phyloP scores from a whole-genome alignment of 768 basidiomycete species.

The Lentinus tigrinus region DNA sequence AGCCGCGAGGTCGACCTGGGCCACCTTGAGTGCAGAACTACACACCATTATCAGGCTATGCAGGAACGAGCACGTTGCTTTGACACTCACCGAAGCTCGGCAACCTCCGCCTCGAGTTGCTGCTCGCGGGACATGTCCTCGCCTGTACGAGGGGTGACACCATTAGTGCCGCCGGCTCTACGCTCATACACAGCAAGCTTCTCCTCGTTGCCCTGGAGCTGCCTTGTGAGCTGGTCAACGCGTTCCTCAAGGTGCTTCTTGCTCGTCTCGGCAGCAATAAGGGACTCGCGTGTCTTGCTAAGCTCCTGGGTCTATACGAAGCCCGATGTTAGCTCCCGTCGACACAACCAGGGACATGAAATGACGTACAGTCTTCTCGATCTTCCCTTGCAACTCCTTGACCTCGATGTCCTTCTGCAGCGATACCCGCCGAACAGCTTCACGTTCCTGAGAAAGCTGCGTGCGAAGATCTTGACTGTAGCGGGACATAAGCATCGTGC shows the following conservation, averaged over 20 bases:
- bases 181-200: conserved; percentile 88
- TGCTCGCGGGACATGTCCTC: conserved; percentile 64
- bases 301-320: conserved; percentile 59
- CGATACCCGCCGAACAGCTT: conserved; percentile 66
- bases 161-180: conserved; percentile 37
- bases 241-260: conserved; percentile 77
- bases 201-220: conserved; percentile 76
- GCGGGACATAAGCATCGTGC: background rate
- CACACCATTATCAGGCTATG: background rate
- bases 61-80: background rate
- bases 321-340: conserved; percentile 9
- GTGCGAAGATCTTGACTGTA: conserved; percentile 69
- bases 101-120: conserved; percentile 81
- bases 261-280: conserved; percentile 74
- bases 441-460: conserved; percentile 74
- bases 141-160: conserved; percentile 34
- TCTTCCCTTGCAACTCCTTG: conserved; percentile 68
- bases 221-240: conserved; percentile 56
- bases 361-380: conserved; percentile 67
- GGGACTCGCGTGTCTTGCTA: conserved; percentile 64
- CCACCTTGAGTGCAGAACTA: conserved; percentile 73
- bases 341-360: background rate
- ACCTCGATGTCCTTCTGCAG: conserved; percentile 80
- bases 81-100: conserved; percentile 67
- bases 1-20: conserved; percentile 72